Percentiles rank a stretch among this genome's conserved stretches.
phyloP scores from a whole-genome alignment of 2,329 filamentous ascomycete genomes.

The Monosporascus sp. region DNA sequence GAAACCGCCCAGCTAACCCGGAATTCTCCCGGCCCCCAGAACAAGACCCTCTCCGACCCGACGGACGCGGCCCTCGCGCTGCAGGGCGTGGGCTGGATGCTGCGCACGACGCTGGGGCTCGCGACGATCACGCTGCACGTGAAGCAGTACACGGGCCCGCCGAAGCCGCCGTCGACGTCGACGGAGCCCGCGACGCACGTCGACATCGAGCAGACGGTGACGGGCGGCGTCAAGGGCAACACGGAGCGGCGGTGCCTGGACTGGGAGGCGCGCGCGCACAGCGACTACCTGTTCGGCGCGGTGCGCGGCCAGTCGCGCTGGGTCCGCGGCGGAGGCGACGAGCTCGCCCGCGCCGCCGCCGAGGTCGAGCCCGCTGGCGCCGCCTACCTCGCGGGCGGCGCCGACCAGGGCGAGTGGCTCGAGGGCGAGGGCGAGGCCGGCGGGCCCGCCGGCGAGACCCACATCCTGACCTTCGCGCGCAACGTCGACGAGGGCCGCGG shows the following conservation, averaged over 20 bases:
- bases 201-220: constrained; percentile 66
- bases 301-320: constrained; percentile 58
- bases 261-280: constrained; percentile 54
- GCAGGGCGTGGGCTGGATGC: constrained; percentile 67
- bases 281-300: constrained; percentile 74
- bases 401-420: constrained; percentile 54
- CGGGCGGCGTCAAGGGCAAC: constrained; percentile 65
- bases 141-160: constrained; percentile 46
- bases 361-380: constrained; percentile 57
- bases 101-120: constrained; percentile 64
- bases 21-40: constrained; percentile 43
- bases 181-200: constrained; percentile 51
- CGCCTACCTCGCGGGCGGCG: constrained; percentile 44
- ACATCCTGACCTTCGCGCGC: constrained; percentile 60
- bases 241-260: constrained; percentile 51
- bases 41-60: constrained; percentile 66
- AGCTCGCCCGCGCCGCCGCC: constrained; percentile 50
- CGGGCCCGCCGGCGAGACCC: constrained; percentile 53
- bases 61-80: constrained; percentile 65
- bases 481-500: constrained; percentile 38
- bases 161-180: constrained; percentile 34
- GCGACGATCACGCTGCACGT: constrained; percentile 65
- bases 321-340: constrained; percentile 38
- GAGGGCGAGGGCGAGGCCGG: constrained; percentile 46
- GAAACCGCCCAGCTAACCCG: neutral